Evolutionary conservation across 179 eudicot species (phyloP), one percentile per base, ranked within the genome.

Genomic region (Spinacia oleracea): DNA sequence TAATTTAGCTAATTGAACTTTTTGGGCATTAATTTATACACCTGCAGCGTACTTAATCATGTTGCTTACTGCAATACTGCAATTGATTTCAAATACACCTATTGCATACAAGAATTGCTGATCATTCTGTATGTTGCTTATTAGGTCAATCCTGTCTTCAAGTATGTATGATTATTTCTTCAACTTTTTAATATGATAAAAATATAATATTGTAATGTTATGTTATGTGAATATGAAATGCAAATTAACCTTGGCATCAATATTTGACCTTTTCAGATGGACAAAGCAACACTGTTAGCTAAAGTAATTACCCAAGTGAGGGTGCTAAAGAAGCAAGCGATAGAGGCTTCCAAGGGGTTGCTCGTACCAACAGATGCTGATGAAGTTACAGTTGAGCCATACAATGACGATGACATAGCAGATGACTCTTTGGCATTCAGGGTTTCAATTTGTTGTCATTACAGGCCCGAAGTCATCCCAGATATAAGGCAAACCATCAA

Each of bases 231-330:
- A 29, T 42, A 58, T 68, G 53, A 58, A 56, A 29, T 45, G 71
- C 34, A 0, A 46, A 8, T 23, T 58, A 60, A 59, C 25, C 25
- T 62, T 31, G 38, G 25, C 16, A 29, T 64, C 21, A 35, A 65
- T 1, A 56, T 25, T n/a, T 2, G 73, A 27, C 38, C 62, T 46
- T 45, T 72, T 77, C 71, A 83, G 81, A 80, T 80, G 80, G 86
- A 83, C 81, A 83, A 83, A 80, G 86, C 86, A 80, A 80, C 81
- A 23, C 34, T 83, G 40, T 70, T 83, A 60, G 86, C 75, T 48
- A 72, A 80, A 77, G 86, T 77, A 73, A 83, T 83, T 16, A 25
- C 42, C 72, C 83, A 83, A 77, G 79, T 83, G 34, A 80, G 80
- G 60, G 60, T 46, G 31, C 74, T 83, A 43, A 77, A 77, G 45